A percentile compares a stretch with the other conserved stretches of the same genome.
These are phyloP conservation scores for Sugiyamaella marilandica DNA, from an alignment of 805 yeast genomes.

Conservation along the genomic window DNA sequence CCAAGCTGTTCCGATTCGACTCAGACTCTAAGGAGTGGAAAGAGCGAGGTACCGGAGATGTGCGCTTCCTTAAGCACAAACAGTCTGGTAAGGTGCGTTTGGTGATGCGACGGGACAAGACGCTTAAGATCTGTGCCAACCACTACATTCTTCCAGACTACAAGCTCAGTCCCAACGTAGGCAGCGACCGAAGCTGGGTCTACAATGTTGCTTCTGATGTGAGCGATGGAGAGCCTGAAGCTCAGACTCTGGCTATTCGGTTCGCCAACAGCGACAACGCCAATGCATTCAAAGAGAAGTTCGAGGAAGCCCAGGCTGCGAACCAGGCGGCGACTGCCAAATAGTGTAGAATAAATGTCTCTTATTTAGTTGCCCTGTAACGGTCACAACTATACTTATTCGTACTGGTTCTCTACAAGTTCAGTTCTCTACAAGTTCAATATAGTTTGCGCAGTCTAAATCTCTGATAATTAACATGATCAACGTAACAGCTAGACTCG, in stretches of 20 bases:
- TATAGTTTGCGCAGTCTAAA: neutral
- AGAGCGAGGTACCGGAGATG: slow-evolving; percentile 99
- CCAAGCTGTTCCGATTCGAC: slow-evolving; percentile 88
- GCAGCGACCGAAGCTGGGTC: slow-evolving; percentile 98
- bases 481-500: too few relatives aligned
- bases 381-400: neutral
- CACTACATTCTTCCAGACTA: slow-evolving; percentile 74
- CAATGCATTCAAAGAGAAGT: slow-evolving; percentile 88
- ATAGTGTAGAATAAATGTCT: neutral
- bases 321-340: slow-evolving; percentile 44
- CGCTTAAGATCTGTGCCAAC: slow-evolving; percentile 96
- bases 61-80: slow-evolving; percentile 89
- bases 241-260: slow-evolving; percentile 93
- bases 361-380: neutral
- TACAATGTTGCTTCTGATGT: slow-evolving; percentile 91
- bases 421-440: too few relatives aligned
- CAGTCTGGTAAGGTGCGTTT: slow-evolving; percentile 76
- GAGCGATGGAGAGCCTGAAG: slow-evolving; percentile 94
- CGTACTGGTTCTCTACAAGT: too few relatives aligned
- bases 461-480: too few relatives aligned
- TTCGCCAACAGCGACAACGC: slow-evolving; percentile 66
- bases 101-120: slow-evolving; percentile 98
- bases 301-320: slow-evolving; percentile 72
- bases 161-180: slow-evolving; percentile 84
- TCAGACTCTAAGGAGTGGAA: slow-evolving; percentile 91